Base-by-base conservation (phyloP, 164 flowering plant species). In the Magnolia officinalis region DNA sequence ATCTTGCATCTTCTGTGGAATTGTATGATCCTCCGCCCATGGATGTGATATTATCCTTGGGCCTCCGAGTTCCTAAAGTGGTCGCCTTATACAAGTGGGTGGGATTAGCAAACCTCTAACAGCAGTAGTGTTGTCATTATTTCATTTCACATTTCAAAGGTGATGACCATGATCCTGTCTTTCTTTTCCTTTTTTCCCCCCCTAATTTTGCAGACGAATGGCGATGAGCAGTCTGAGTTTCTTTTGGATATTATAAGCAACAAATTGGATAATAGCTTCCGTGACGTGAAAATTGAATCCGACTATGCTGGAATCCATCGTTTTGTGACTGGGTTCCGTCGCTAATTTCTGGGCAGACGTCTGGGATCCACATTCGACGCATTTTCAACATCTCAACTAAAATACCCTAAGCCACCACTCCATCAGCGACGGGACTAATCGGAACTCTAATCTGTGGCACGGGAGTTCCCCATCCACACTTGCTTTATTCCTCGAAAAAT, bases 291-390 rank as follows among this genome's bases (percentile, higher is more conserved):
- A 19, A 75, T 86, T 45, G 87, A 85, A 65, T 67, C 90, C 23
- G 98, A 92, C 83, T 90, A 90, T 83, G 90, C 95, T 75, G 95
- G 93, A 26, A 84, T 89, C 58, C 82, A 74, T 18, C 86, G 98
- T 24, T 91, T 94, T 80, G 86, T 94, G 29, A 86, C 86, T 21
- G 95, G 96, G 26, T 88, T 85, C 72, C 84, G 78, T 50, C 18
- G 64, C 11, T 76, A 70, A 74, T 64, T n/a, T 7, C 23, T 64
- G 45, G 45, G 45, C 45, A 37, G 45, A 37, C 45, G 6, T 37
- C 0, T 3, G 6, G 6, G 6, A 37, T 37, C 45, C 45, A 37
- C 6, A 5, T 37, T 37, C 45, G 45, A 37, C 45, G 0, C 45
- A 3, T 37, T 6, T 37, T 37, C 45, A 37, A 0, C 45, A 37